Conservation (phyloP, 495 filamentous ascomycete genomes). For the Niebla homalea region DNA sequence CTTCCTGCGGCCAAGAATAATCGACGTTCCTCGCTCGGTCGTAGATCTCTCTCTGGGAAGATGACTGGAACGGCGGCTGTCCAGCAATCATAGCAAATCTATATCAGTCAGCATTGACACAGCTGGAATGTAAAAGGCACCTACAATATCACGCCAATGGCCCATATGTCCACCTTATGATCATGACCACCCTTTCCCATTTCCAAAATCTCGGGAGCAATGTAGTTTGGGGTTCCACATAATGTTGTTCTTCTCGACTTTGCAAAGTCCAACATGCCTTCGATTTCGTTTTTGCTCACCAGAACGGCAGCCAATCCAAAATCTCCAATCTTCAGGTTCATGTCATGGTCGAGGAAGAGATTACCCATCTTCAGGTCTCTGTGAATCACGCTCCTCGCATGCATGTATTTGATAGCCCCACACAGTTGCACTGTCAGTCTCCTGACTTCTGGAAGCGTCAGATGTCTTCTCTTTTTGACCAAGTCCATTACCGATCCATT, state of each 20-base stretch:
- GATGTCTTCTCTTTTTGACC: slow-evolving; percentile 72
- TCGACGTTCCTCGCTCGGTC: slow-evolving; percentile 54
- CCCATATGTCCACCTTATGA: slow-evolving; percentile 93
- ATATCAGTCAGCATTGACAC: background rate
- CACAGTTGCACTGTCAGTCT: slow-evolving; percentile 88
- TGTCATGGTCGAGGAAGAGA: slow-evolving; percentile 85
- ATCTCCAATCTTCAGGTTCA: slow-evolving; percentile 97
- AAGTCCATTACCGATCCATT: slow-evolving; percentile 99
- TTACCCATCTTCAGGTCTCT: slow-evolving; percentile 97
- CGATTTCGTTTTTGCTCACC: slow-evolving; percentile 68
- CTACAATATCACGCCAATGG: slow-evolving; percentile 88
- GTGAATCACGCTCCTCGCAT: slow-evolving; percentile 87
- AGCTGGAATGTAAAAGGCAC: slow-evolving; percentile 13
- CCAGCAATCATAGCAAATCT: slow-evolving; percentile 83
- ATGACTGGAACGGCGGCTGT: slow-evolving; percentile 79
- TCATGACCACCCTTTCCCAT: slow-evolving; percentile 80
- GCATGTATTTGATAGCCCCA: slow-evolving; percentile 94
- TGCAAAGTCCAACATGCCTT: slow-evolving; percentile 24
- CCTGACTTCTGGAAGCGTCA: slow-evolving; percentile 83
- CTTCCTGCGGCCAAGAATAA: slow-evolving; percentile 63
- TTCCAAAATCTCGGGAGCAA: slow-evolving; percentile 88
- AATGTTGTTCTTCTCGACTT: slow-evolving; percentile 61
- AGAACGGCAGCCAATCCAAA: slow-evolving; percentile 93
- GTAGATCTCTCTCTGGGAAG: slow-evolving; percentile 77
- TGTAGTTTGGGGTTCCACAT: slow-evolving; percentile 96